A percentile compares a stretch with the other conserved stretches of the same genome.
Evolutionary conservation across 495 filamentous ascomycete genomes (phyloP).

Genomic region (Podospora pseudopauciseta): DNA sequence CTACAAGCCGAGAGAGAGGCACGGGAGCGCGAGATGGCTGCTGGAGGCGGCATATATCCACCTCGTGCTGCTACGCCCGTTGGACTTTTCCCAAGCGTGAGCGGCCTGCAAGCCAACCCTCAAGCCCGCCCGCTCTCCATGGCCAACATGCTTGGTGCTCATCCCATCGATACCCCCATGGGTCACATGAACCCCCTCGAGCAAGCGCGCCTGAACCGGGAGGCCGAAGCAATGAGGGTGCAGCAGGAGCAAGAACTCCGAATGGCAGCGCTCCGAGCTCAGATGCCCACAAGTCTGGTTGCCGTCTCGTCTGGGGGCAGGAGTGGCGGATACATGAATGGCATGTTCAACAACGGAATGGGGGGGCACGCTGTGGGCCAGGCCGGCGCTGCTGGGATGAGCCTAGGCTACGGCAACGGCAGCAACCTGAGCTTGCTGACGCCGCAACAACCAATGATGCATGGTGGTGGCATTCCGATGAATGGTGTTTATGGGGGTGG

Average conservation of each 20-base stretch:
- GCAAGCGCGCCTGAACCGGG: constrained; percentile 32
- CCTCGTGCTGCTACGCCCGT: constrained; percentile 7
- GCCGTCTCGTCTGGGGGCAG: constrained; percentile 25
- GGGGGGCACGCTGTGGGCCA: constrained; percentile 32
- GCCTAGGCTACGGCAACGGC: constrained; percentile 17
- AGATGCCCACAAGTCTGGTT: constrained; percentile 39
- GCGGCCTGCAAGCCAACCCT: constrained; percentile 18
- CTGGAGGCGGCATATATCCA: constrained; percentile 20
- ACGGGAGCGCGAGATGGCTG: constrained; percentile 43
- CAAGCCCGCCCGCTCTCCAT: constrained; percentile 55
- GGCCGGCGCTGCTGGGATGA: not conserved
- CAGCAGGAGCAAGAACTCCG: constrained; percentile 36
- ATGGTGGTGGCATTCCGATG: not conserved
- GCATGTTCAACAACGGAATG: constrained; percentile 49
- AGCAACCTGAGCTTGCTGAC: constrained; percentile 12
- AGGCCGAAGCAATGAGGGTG: constrained; percentile 35
- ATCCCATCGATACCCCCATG: constrained; percentile 42
- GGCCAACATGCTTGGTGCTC: constrained; percentile 58
- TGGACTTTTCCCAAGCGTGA: constrained; percentile 22
- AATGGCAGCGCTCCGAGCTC: constrained; percentile 39
- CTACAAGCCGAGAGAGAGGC: constrained; percentile 70
- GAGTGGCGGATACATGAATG: constrained; percentile 48
- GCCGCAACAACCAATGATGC: not conserved
- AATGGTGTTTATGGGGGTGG: constrained; percentile 22
- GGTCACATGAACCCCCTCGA: constrained; percentile 32